phyloP scores from a whole-genome alignment of 805 yeast genomes.

The Starmera dryadoides region DNA sequence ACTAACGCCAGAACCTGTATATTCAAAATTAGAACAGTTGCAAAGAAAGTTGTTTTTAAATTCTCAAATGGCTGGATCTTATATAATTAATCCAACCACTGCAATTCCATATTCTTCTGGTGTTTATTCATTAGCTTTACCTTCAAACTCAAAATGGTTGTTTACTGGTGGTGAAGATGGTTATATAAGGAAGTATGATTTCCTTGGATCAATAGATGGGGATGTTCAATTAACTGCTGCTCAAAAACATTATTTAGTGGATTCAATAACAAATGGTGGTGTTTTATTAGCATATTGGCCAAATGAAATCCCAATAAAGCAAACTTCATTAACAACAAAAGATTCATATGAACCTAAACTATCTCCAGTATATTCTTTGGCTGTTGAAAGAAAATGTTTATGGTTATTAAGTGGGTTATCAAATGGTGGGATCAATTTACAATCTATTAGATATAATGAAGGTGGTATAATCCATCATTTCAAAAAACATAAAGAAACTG shows the following conservation, averaged over 20 bases:
- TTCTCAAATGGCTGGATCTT: constrained; percentile 43
- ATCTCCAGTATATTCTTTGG: constrained; percentile 85
- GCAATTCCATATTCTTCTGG: constrained; percentile 81
- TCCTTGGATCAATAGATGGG: constrained; percentile 79
- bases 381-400: constrained; percentile 71
- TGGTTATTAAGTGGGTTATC: constrained; percentile 82
- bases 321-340: constrained; percentile 25
- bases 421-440: constrained; percentile 82
- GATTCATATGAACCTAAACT: constrained; percentile 44
- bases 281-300: constrained; percentile 86
- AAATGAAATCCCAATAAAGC: constrained; percentile 78
- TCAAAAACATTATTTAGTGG: constrained; percentile 84
- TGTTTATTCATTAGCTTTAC: constrained; percentile 69
- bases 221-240: constrained; percentile 82
- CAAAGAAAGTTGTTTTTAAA: constrained; percentile 30
- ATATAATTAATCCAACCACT: constrained; percentile 75
- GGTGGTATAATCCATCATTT: constrained; percentile 78
- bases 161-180: constrained; percentile 97
- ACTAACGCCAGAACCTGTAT: background rate
- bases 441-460: constrained; percentile 75
- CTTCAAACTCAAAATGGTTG: constrained; percentile 78
- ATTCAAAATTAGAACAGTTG: constrained; percentile 10
- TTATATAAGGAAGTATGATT: constrained; percentile 82
- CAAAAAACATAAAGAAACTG: constrained; percentile 62
- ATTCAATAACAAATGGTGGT: constrained; percentile 80